Evolutionary conservation across 805 yeast genomes (phyloP).

Genomic region (Ogataea kodamae): DNA sequence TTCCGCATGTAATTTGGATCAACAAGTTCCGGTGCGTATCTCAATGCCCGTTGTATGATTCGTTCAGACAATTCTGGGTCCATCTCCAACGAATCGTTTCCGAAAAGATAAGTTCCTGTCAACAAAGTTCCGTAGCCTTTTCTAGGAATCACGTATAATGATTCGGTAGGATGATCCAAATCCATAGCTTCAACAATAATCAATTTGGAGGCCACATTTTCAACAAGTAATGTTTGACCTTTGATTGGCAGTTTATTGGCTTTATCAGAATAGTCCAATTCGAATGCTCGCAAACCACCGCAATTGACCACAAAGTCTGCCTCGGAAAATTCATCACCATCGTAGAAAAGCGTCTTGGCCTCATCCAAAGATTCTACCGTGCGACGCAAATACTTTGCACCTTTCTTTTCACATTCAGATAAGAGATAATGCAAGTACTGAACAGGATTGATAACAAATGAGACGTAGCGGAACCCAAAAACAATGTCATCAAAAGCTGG

Average conservation of each 20-base stretch:
- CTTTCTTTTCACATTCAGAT: conserved; percentile 41
- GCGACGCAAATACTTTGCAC: conserved; percentile 45
- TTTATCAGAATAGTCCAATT: conserved; percentile 45
- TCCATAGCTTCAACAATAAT: conserved; percentile 32
- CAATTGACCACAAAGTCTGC: conserved; percentile 49
- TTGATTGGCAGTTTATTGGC: conserved; percentile 44
- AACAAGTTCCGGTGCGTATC: conserved; percentile 50
- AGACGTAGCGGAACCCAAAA: conserved; percentile 50
- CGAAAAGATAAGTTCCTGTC: conserved; percentile 45
- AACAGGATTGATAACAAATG: conserved; percentile 62
- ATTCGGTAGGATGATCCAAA: conserved; percentile 39
- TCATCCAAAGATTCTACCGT: conserved; percentile 38
- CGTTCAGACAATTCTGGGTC: conserved; percentile 46
- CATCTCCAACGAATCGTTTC: conserved; percentile 28
- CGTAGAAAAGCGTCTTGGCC: conserved; percentile 19
- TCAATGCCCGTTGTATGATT: conserved; percentile 40
- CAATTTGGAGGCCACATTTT: conserved; percentile 40
- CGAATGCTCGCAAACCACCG: conserved; percentile 47
- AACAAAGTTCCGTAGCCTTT: conserved; percentile 63
- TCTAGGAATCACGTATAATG: conserved; percentile 59
- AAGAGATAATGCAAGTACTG: conserved; percentile 53
- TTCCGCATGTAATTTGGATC: conserved; percentile 28
- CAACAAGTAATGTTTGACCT: conserved; percentile 56
- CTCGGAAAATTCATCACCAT: conserved; percentile 27
- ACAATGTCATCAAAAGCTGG: conserved; percentile 32